Evolutionary conservation across 495 filamentous ascomycete genomes (phyloP).

Genomic region (Daldinia decipiens): DNA sequence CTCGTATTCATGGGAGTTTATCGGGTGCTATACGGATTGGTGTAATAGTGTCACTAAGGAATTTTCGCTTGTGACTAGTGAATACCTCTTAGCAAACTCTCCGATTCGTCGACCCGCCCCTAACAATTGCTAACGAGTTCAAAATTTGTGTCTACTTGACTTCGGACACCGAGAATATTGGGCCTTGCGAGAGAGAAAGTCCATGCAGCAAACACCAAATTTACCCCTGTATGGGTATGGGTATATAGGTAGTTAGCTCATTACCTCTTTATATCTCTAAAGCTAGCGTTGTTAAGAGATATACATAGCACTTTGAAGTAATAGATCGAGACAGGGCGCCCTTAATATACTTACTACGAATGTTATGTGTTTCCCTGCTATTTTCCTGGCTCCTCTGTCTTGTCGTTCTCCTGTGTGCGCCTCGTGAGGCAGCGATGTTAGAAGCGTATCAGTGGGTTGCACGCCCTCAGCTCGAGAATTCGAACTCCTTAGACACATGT

Average conservation of each 20-base stretch:
- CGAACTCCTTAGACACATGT: neutral
- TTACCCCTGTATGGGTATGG: too few species aligned
- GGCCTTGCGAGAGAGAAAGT: neutral
- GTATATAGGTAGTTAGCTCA: neutral
- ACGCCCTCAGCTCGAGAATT: neutral
- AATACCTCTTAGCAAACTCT: slow-evolving; percentile 17
- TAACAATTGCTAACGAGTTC: neutral
- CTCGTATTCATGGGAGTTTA: slow-evolving; percentile 34
- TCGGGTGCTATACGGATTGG: slow-evolving; percentile 8
- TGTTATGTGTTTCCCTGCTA: neutral
- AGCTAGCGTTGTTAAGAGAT: neutral
- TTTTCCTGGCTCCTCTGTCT: neutral
- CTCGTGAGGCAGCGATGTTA: neutral
- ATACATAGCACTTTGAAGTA: neutral
- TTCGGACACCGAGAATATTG: neutral
- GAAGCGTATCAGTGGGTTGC: neutral
- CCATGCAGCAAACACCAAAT: neutral
- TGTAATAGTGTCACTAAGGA: slow-evolving; percentile 23
- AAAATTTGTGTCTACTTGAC: neutral
- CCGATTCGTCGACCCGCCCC: neutral
- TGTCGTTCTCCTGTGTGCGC: neutral
- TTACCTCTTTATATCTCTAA: neutral
- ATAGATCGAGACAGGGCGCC: neutral
- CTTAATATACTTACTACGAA: neutral
- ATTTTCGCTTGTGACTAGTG: slow-evolving; percentile 15